Percentiles rank a stretch among this genome's conserved stretches.
Conservation (phyloP, 2,329 filamentous ascomycete species). For the Aspergillus viridinutans region DNA sequence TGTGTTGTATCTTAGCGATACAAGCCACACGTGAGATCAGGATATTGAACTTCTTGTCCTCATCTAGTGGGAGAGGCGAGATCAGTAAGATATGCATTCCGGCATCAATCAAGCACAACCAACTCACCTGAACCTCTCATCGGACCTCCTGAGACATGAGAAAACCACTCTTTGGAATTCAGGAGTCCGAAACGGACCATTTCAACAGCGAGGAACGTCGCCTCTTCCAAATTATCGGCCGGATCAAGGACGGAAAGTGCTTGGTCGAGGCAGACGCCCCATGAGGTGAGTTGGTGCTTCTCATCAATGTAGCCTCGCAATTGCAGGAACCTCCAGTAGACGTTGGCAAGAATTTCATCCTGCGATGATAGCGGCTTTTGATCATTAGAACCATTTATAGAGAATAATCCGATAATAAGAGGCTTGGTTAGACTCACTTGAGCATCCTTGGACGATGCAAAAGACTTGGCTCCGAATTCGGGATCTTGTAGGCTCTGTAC, state of each 20-base stretch:
- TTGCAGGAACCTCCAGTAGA: conserved; percentile 84
- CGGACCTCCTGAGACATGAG: conserved; percentile 54
- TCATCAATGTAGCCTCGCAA: conserved; percentile 78
- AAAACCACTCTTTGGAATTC: conserved; percentile 64
- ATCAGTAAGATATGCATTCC: conserved; percentile 4
- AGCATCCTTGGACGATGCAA: conserved; percentile 51
- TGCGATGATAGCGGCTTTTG: conserved; percentile 54
- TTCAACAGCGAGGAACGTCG: conserved; percentile 78
- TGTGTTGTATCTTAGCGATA: conserved; percentile 75
- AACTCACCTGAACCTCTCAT: conserved; percentile 51
- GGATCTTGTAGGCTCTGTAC: conserved; percentile 65
- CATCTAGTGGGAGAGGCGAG: conserved; percentile 48
- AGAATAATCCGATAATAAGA: not conserved
- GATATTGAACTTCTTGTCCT: conserved; percentile 72
- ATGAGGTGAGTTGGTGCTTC: conserved; percentile 72
- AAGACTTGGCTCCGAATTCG: conserved; percentile 66
- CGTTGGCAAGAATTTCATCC: conserved; percentile 68
- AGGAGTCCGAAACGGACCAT: conserved; percentile 75
- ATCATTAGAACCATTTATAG: conserved; percentile 7
- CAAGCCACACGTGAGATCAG: conserved; percentile 84
- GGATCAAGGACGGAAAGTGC: conserved; percentile 62
- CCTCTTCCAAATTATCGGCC: conserved; percentile 63
- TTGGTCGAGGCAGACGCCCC: conserved; percentile 74
- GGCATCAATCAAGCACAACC: not conserved
- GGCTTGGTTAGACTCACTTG: conserved; percentile 25